A percentile compares a stretch with the other conserved stretches of the same genome.
These are phyloP conservation scores for Durio zibethinus DNA, from an alignment of 345 rosid species.

Conservation along the genomic window DNA sequence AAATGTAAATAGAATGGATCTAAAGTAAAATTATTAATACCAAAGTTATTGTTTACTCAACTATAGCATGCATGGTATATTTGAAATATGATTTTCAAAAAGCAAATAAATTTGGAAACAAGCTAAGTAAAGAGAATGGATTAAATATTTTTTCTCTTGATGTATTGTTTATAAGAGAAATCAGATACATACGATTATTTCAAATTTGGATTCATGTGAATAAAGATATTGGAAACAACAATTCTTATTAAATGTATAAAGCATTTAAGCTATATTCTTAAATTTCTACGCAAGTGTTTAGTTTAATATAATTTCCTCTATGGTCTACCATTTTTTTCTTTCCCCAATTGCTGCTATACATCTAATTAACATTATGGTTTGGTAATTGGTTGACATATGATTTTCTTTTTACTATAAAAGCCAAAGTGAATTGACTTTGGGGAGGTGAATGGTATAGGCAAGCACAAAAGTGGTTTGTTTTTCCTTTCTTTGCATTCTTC, in stretches of 20 bases:
- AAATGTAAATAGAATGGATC: not conserved
- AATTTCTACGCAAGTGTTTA: not conserved
- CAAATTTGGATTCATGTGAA: not conserved
- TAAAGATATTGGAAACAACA: not conserved
- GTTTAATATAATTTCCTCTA: not conserved
- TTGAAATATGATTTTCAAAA: not conserved
- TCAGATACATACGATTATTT: not conserved
- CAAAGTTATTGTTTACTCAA: not conserved
- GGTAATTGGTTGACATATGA: constrained; percentile 84
- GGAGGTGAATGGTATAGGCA: constrained; percentile 99
- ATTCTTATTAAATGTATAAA: not conserved
- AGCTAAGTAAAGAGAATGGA: not conserved
- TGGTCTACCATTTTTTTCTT: not conserved
- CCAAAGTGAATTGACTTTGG: constrained; percentile 97
- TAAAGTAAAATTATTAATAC: not conserved
- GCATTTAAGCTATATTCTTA: not conserved
- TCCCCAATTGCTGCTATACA: not conserved
- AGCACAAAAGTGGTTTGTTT: constrained; percentile 86
- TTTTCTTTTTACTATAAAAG: constrained; percentile 85
- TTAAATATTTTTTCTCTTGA: not conserved
- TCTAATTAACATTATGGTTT: constrained; percentile 11
- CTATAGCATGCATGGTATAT: not conserved
- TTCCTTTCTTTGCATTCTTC: constrained; percentile 4
- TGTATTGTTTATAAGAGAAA: not conserved
- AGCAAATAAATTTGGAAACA: not conserved